Conservation (phyloP, 2,329 filamentous ascomycete species). For the Fusarium ramigenum region DNA sequence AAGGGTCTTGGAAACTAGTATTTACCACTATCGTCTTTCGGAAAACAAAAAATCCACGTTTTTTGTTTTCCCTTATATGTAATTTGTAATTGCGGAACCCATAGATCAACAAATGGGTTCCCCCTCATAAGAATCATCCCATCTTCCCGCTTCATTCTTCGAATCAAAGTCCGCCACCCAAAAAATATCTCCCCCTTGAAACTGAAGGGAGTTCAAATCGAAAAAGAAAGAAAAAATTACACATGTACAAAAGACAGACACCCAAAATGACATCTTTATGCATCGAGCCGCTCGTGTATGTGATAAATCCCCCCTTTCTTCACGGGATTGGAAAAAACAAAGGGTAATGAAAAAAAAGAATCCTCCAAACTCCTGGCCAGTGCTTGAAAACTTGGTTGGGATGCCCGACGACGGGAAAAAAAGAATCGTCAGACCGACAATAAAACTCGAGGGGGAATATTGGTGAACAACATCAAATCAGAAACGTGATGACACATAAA, state of each 20-base stretch:
- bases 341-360: not conserved
- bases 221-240: slow-evolving; percentile 26
- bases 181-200: not conserved
- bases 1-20: slow-evolving; percentile 39
- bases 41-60: not conserved
- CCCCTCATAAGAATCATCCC: slow-evolving; percentile 41
- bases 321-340: slow-evolving; percentile 9
- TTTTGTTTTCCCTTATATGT: slow-evolving; percentile 35
- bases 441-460: slow-evolving; percentile 43
- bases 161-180: slow-evolving; percentile 28
- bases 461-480: slow-evolving; percentile 38
- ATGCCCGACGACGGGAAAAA: slow-evolving; percentile 13
- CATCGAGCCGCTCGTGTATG: slow-evolving; percentile 42
- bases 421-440: slow-evolving; percentile 28
- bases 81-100: slow-evolving; percentile 39
- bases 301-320: slow-evolving; percentile 36
- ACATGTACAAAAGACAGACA: slow-evolving; percentile 30
- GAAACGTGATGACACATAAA: slow-evolving; percentile 41
- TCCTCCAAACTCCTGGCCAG: slow-evolving; percentile 47
- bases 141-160: slow-evolving; percentile 42
- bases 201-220: not conserved
- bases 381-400: slow-evolving; percentile 40
- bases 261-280: slow-evolving; percentile 35
- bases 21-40: slow-evolving; percentile 42
- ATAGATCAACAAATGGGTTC: slow-evolving; percentile 6